Base-by-base conservation (phyloP, 2,329 filamentous ascomycete species). In the Cercospora brassicicola region DNA sequence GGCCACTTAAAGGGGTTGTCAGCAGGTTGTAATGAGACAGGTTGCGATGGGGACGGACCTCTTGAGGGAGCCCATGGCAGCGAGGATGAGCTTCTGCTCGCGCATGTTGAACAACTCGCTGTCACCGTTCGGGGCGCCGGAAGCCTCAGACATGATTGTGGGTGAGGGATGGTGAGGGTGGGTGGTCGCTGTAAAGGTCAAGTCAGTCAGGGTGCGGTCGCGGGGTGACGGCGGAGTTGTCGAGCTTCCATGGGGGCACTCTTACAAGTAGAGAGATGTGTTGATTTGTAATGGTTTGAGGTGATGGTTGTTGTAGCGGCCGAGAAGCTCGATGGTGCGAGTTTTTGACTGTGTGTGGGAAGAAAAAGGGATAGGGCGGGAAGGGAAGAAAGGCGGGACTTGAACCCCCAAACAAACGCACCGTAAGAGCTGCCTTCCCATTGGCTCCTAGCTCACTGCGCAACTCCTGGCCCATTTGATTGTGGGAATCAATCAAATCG, bases 11-110 rank as follows among this genome's bases (percentile, higher is more conserved):
- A 30, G 15, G 28, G 28, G 55, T 9, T 6, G 48, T 59, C 30
- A 59, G 55, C 30, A 20, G 28, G 4, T 10, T 8, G 55, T 59
- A 8, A 36, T n/a, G 28, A 10, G 20, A 36, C 15, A 9, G 55
- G 4, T 30, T n/a, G 9, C 9, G 6, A 59, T 59, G n/a, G n/a
- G n/a, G 31, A 31, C 51, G 23, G 9, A 56, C 30, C 51, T 64
- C 73, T 78, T 78, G 59, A 79, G 72, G 48, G 76, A 78, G 48
- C 45, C 36, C 48, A 69, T 66, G 67, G 73, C 77, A 26, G 77
- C 77, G 33, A 73, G 67, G 65, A 78, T 73, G 42, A 78, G 66
- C 64, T 75, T 67, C 31, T 67, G 72, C 53, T 78, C 76, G 45
- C 71, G 74, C 8, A 74, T 72, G 61, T 71, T 75, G 72, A 79